phyloP scores from a whole-genome alignment of 2,329 filamentous ascomycete genomes.

The Cercospora sojina region DNA sequence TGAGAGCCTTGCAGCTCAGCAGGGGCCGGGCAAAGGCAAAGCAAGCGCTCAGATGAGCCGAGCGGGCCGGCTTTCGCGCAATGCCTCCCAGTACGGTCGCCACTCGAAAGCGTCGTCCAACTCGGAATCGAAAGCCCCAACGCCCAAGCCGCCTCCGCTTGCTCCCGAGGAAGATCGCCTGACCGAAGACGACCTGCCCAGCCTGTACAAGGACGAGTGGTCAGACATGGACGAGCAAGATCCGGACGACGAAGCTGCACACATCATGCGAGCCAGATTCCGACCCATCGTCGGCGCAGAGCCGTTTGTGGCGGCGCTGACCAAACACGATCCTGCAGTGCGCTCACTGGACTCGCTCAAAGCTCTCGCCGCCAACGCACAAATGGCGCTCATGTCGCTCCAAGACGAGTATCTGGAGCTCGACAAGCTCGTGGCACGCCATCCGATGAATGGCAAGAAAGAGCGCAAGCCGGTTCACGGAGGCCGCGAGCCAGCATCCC shows the following conservation, averaged over 20 bases:
- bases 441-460: conserved; percentile 46
- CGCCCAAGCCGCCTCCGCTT: conserved; percentile 36
- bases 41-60: conserved; percentile 4
- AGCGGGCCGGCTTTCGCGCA: conserved; percentile 16
- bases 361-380: conserved; percentile 55
- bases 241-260: conserved; percentile 40
- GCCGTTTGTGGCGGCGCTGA: conserved; percentile 45
- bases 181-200: conserved; percentile 33
- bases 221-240: conserved; percentile 28
- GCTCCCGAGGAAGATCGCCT: conserved; percentile 37
- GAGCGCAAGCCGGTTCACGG: conserved; percentile 54
- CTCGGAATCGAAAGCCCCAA: conserved; percentile 31
- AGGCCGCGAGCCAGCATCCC: conserved; percentile 47
- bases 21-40: conserved; percentile 11
- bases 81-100: background rate
- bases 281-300: conserved; percentile 46
- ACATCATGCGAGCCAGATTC: conserved; percentile 43
- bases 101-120: conserved; percentile 23
- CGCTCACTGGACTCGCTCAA: conserved; percentile 56
- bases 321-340: conserved; percentile 43
- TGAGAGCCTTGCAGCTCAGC: conserved; percentile 24
- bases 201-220: conserved; percentile 31
- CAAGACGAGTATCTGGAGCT: conserved; percentile 60
- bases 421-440: conserved; percentile 52
- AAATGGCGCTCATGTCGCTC: conserved; percentile 53